These are phyloP conservation scores for Dictyostelium intermedium DNA, from an alignment of 78 protist species.

Conservation along the genomic window DNA sequence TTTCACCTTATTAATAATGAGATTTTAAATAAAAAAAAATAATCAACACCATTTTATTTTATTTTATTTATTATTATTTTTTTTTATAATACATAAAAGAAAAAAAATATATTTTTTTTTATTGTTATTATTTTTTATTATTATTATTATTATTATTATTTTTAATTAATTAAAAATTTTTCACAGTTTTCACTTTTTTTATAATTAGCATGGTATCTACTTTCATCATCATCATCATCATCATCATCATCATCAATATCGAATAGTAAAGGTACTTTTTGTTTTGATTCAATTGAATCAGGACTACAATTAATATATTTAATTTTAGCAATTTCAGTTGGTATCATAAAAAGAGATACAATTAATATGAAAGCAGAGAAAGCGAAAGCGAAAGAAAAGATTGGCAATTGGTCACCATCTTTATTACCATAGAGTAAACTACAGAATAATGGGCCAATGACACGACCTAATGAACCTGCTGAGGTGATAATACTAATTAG, in stretches of 20 bases:
- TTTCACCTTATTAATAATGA: not conserved
- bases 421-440: not conserved
- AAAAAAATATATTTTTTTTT: no score
- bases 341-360: not conserved
- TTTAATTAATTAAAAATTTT: not conserved
- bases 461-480: slow-evolving; percentile 50
- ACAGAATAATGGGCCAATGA: slow-evolving; percentile 5
- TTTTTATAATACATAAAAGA: not conserved
- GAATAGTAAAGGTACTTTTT: not conserved
- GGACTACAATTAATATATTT: not conserved
- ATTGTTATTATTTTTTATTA: no score
- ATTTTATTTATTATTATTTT: not conserved
- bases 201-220: no score
- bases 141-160: not conserved
- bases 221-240: not conserved
- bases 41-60: no score
- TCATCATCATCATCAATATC: not conserved
- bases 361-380: not conserved
- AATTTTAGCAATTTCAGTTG: not conserved
- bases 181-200: no score
- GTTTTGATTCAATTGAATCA: not conserved
- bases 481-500: slow-evolving; percentile 46
- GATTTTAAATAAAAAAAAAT: not conserved
- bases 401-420: not conserved
- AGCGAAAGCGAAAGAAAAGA: not conserved